Conservation (phyloP, 1,284 basidiomycete species). For the Agroathelia rolfsii region DNA sequence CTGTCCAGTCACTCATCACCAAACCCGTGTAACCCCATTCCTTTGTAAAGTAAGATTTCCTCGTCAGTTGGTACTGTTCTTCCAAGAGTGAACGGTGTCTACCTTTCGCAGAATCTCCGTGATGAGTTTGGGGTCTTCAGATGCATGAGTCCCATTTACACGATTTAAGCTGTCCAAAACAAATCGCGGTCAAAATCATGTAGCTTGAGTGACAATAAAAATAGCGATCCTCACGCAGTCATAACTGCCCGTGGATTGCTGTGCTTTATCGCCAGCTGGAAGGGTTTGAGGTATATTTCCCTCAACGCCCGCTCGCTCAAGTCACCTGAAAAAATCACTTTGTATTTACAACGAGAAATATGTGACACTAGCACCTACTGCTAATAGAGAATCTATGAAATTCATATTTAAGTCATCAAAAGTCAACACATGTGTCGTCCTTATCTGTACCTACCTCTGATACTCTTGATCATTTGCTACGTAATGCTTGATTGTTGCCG, state of each 20-base stretch:
- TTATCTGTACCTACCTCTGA: conserved; percentile 20
- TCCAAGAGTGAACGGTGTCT: conserved; percentile 15
- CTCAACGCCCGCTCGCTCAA: conserved; percentile 44
- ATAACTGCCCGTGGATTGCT: conserved; percentile 36
- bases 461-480: conserved; percentile 45
- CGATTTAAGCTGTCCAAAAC: conserved; percentile 33
- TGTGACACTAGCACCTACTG: conserved; percentile 23
- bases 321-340: conserved; percentile 22
- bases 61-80: conserved; percentile 24
- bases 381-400: conserved; percentile 35
- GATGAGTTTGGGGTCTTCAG: conserved; percentile 34
- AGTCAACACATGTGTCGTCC: background rate
- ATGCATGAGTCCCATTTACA: conserved; percentile 40
- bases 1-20: conserved; percentile 44
- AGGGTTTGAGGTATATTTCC: conserved; percentile 46
- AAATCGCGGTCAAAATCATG: background rate
- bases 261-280: conserved; percentile 33
- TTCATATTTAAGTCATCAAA: background rate
- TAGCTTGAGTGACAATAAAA: background rate
- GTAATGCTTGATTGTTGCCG: conserved; percentile 36
- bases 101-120: conserved; percentile 36
- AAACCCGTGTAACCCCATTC: conserved; percentile 27
- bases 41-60: conserved; percentile 1
- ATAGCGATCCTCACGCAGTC: conserved; percentile 25
- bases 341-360: background rate